Evolutionary conservation across 2,329 filamentous ascomycete species (phyloP).

Genomic region (Fragosphaeria purpurea): DNA sequence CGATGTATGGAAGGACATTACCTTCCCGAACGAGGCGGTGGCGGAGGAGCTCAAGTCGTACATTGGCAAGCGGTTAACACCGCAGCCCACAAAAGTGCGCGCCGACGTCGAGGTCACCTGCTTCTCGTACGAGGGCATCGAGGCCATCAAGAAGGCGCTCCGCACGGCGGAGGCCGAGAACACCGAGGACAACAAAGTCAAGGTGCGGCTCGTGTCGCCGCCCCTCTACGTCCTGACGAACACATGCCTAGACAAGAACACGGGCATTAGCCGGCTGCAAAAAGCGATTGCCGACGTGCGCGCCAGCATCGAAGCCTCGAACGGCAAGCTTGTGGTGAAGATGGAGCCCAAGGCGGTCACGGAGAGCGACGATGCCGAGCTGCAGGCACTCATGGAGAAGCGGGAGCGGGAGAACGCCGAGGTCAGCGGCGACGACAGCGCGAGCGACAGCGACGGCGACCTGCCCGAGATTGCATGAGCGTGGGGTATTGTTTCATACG

Average conservation of each 20-base stretch:
- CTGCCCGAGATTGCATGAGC: constrained; percentile 40
- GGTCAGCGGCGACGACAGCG: constrained; percentile 93
- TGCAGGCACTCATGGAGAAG: constrained; percentile 99
- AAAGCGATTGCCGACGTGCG: constrained; percentile 84
- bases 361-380: constrained; percentile 93
- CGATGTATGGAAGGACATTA: constrained; percentile 88
- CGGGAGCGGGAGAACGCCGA: constrained; percentile 95
- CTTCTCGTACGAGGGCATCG: constrained; percentile 94
- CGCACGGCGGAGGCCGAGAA: constrained; percentile 87
- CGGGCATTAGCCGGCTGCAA: constrained; percentile 75
- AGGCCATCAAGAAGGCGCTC: constrained; percentile 90
- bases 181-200: constrained; percentile 86
- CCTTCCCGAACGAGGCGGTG: constrained; percentile 76
- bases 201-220: constrained; percentile 96
- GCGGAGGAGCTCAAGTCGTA: constrained; percentile 87
- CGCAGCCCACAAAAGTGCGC: constrained; percentile 97
- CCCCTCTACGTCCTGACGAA: constrained; percentile 94
- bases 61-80: constrained; percentile 93
- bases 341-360: constrained; percentile 99
- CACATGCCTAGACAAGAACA: constrained; percentile 86
- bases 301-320: constrained; percentile 64
- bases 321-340: constrained; percentile 78
- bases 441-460: constrained; percentile 82
- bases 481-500: background rate
- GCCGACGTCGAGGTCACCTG: constrained; percentile 95